A percentile compares a stretch with the other conserved stretches of the same genome.
Conservation (phyloP, 2,329 filamentous ascomycete genomes). For the Metarhizium album region DNA sequence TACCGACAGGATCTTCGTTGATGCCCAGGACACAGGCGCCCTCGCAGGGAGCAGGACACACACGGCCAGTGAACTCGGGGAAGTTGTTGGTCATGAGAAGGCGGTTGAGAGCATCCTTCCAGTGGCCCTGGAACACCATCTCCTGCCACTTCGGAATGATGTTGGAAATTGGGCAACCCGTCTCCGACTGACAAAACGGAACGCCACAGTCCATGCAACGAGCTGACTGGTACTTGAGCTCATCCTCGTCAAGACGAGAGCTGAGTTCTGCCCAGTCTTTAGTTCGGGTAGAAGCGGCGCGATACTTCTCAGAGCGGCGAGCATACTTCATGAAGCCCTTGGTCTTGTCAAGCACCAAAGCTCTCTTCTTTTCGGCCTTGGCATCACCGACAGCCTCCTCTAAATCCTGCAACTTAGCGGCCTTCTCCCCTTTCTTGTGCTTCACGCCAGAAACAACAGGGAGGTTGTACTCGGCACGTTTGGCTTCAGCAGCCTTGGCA, state of each 20-base stretch:
- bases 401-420: constrained; percentile 66
- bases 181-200: constrained; percentile 94
- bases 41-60: constrained; percentile 93
- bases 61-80: constrained; percentile 93
- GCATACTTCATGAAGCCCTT: constrained; percentile 96
- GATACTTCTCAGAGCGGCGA: constrained; percentile 87
- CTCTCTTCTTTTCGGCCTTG: constrained; percentile 79
- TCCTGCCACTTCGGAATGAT: constrained; percentile 98
- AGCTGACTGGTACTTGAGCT: constrained; percentile 92
- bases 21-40: constrained; percentile 93
- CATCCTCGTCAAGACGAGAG: constrained; percentile 78
- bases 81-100: constrained; percentile 97
- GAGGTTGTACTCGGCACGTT: constrained; percentile 73
- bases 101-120: constrained; percentile 84
- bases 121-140: constrained; percentile 63
- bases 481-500: constrained; percentile 72
- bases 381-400: constrained; percentile 83
- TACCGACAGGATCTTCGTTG: constrained; percentile 92
- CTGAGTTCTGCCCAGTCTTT: constrained; percentile 93
- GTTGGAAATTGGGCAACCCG: constrained; percentile 90
- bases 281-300: constrained; percentile 68
- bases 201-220: constrained; percentile 99
- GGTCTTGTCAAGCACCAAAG: constrained; percentile 93
- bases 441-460: constrained; percentile 60
- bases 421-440: constrained; percentile 56